Evolutionary conservation across 306 rosid genomes (phyloP).

Genomic region (Alnus rubra): DNA sequence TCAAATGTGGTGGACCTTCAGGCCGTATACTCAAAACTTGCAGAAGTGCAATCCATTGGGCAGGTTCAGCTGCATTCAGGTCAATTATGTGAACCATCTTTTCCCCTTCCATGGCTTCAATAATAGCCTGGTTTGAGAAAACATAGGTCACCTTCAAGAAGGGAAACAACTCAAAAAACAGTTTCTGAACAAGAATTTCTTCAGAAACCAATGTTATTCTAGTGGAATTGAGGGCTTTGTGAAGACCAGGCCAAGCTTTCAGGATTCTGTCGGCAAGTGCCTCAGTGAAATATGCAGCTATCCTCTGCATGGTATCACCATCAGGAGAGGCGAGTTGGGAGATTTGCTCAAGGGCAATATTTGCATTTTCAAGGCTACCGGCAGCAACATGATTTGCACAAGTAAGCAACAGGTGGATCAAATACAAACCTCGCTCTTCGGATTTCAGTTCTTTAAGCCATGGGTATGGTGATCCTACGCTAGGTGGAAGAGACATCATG

Average conservation of each 20-base stretch:
- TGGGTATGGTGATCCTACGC: conserved; percentile 65
- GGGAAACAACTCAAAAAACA: conserved; percentile 77
- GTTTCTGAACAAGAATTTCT: conserved; percentile 62
- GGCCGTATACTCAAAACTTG: conserved; percentile 70
- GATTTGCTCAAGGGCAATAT: conserved; percentile 73
- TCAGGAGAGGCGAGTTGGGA: conserved; percentile 72
- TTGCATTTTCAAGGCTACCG: conserved; percentile 74
- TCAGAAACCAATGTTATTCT: conserved; percentile 56
- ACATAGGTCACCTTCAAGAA: conserved; percentile 69
- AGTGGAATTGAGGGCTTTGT: conserved; percentile 77
- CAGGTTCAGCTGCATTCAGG: conserved; percentile 74
- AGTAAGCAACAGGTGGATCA: conserved; percentile 73
- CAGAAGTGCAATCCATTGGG: conserved; percentile 82
- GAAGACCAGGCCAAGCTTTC: conserved; percentile 76
- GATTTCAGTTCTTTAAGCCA: conserved; percentile 76
- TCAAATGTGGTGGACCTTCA: conserved; percentile 91
- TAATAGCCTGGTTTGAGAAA: conserved; percentile 76
- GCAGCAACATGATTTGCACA: conserved; percentile 81
- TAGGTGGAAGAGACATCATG: conserved; percentile 65
- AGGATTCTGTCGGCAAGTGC: conserved; percentile 81
- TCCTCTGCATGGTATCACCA: conserved; percentile 92
- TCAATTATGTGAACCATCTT: conserved; percentile 86
- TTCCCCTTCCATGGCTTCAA: conserved; percentile 89
- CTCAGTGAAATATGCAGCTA: conserved; percentile 71
- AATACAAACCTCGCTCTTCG: conserved; percentile 74